Conservation (phyloP, 2,329 filamentous ascomycete species). For the Aspergillus sp. region DNA sequence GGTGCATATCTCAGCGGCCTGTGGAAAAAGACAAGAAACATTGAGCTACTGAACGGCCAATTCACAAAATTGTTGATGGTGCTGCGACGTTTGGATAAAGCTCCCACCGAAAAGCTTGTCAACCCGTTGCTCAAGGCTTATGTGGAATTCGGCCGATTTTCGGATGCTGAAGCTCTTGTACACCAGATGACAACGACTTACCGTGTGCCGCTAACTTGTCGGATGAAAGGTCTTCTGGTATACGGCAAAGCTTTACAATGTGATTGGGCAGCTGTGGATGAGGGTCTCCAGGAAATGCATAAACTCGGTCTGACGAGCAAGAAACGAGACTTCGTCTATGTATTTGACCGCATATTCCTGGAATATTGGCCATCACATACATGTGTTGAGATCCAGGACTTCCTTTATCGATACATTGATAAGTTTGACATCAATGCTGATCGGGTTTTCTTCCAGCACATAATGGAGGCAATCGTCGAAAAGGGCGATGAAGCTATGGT, state of each 20-base stretch:
- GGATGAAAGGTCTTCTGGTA: constrained; percentile 38
- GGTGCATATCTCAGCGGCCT: constrained; percentile 38
- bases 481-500: constrained; percentile 36
- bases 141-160: constrained; percentile 36
- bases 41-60: constrained; percentile 35
- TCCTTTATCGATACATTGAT: constrained; percentile 36
- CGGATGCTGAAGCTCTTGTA: constrained; percentile 36
- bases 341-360: constrained; percentile 43
- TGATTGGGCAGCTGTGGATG: constrained; percentile 42
- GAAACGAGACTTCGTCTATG: constrained; percentile 29
- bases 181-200: constrained; percentile 35
- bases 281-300: constrained; percentile 40
- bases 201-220: constrained; percentile 29
- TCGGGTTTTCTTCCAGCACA: constrained; percentile 39
- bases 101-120: constrained; percentile 39
- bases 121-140: constrained; percentile 42
- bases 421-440: constrained; percentile 39
- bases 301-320: constrained; percentile 29
- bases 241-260: constrained; percentile 37
- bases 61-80: constrained; percentile 30
- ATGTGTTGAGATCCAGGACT: constrained; percentile 33
- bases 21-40: constrained; percentile 41
- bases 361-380: constrained; percentile 42
- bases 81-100: constrained; percentile 29
- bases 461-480: constrained; percentile 41